Conservation (phyloP, 305 asterid genomes). For the Fraxinus velutina region DNA sequence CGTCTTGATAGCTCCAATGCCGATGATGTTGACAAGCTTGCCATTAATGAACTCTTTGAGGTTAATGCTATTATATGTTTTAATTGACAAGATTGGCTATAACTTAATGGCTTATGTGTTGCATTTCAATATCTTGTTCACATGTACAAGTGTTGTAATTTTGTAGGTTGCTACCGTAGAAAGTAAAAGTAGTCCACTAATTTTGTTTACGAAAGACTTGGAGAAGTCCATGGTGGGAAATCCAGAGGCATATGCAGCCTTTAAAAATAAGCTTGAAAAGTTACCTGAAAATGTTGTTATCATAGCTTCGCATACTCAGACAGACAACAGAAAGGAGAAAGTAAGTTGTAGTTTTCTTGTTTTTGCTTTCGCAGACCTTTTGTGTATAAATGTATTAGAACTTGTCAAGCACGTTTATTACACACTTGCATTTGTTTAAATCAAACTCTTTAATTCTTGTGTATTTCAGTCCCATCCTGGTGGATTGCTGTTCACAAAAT, state of each 20-base stretch:
- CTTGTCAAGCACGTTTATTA: neutral
- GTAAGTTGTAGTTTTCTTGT: conserved; percentile 39
- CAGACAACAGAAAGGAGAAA: conserved; percentile 80
- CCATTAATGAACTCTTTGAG: conserved; percentile 78
- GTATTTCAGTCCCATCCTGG: conserved; percentile 63
- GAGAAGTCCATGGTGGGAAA: conserved; percentile 77
- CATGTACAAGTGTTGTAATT: neutral
- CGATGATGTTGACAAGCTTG: conserved; percentile 64
- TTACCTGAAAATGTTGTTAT: conserved; percentile 67
- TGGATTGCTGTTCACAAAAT: conserved; percentile 66
- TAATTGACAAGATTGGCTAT: conserved; percentile 1
- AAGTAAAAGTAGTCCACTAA: conserved; percentile 58
- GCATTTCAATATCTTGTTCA: conserved; percentile 2
- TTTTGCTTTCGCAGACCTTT: neutral
- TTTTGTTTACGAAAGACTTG: conserved; percentile 72
- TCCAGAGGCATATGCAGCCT: conserved; percentile 58
- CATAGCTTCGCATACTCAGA: conserved; percentile 72
- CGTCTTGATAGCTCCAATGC: conserved; percentile 68
- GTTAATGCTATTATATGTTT: conserved; percentile 31
- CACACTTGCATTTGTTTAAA: neutral
- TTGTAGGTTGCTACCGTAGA: conserved; percentile 63
- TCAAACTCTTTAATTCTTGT: conserved; percentile 7
- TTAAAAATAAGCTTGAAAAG: conserved; percentile 64
- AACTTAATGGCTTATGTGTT: conserved; percentile 6
- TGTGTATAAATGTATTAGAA: neutral